A percentile compares a stretch with the other conserved stretches of the same genome.
These are phyloP conservation scores for Hansfordia pulvinata DNA, from an alignment of 2,329 filamentous ascomycete genomes.

Conservation along the genomic window DNA sequence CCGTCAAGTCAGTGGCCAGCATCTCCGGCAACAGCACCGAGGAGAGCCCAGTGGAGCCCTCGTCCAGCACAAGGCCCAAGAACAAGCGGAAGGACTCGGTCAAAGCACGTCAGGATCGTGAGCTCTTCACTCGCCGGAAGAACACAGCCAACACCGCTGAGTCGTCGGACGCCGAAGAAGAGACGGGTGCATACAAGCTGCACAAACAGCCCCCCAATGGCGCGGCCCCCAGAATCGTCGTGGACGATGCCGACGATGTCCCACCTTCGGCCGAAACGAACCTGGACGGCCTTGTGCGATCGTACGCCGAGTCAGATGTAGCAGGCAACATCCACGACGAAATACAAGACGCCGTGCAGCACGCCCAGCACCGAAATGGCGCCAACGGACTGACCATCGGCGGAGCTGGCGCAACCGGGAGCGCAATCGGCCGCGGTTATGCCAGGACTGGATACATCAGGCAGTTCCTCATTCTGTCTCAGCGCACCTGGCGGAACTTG, in stretches of 20 bases:
- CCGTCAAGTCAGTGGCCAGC: slow-evolving; percentile 83
- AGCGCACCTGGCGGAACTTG: slow-evolving; percentile 89
- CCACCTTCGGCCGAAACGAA: slow-evolving; percentile 57
- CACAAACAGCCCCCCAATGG: slow-evolving; percentile 27
- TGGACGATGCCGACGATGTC: slow-evolving; percentile 57
- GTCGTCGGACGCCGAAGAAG: slow-evolving; percentile 41
- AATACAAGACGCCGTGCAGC: slow-evolving; percentile 54
- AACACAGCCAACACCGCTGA: slow-evolving; percentile 48
- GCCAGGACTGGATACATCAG: slow-evolving; percentile 63
- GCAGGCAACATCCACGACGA: slow-evolving; percentile 62
- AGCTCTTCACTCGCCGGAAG: slow-evolving; percentile 78
- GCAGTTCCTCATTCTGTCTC: slow-evolving; percentile 82
- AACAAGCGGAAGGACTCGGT: slow-evolving; percentile 67
- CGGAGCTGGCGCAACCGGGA: slow-evolving; percentile 34
- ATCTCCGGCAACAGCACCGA: slow-evolving; percentile 63
- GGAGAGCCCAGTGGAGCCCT: slow-evolving; percentile 46
- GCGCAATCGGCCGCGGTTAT: slow-evolving; percentile 64
- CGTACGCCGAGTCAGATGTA: slow-evolving; percentile 68
- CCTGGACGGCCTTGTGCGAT: slow-evolving; percentile 65
- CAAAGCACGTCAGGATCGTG: slow-evolving; percentile 72
- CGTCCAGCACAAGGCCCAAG: slow-evolving; percentile 46
- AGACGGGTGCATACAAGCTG: slow-evolving; percentile 35
- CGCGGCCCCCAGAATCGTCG: slow-evolving; percentile 40
- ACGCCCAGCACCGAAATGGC: slow-evolving; percentile 55
- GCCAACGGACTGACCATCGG: slow-evolving; percentile 33